Conservation (phyloP, 345 rosid species). For the Populus pruinosa region DNA sequence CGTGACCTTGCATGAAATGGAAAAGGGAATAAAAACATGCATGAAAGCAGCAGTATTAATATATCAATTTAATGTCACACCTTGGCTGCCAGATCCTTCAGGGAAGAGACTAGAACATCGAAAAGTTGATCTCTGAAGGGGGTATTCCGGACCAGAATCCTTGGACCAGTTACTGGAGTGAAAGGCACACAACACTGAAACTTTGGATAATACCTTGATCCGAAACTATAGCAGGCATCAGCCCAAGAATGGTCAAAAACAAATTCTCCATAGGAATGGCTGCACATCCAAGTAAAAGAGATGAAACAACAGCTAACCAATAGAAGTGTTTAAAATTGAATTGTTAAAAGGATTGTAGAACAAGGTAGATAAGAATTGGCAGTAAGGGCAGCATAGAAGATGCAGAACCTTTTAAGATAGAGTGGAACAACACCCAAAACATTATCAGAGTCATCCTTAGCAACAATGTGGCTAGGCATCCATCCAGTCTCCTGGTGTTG, state of each 20-base stretch:
- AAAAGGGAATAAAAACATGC: not conserved
- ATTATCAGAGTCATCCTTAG: constrained; percentile 62
- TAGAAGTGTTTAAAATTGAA: constrained; percentile 2
- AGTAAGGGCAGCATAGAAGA: constrained; percentile 17
- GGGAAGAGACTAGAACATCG: constrained; percentile 56
- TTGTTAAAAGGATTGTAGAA: constrained; percentile 5
- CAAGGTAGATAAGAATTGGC: constrained; percentile 9
- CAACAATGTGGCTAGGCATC: constrained; percentile 77
- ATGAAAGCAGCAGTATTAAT: not conserved
- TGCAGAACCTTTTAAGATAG: constrained; percentile 81
- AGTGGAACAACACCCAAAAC: constrained; percentile 88
- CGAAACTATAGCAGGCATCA: constrained; percentile 83
- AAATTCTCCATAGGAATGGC: constrained; percentile 94
- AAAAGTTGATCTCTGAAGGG: constrained; percentile 65
- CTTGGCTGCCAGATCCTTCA: constrained; percentile 68
- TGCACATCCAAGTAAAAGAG: constrained; percentile 35
- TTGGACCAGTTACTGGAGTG: constrained; percentile 93
- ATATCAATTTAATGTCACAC: constrained; percentile 30
- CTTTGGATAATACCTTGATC: constrained; percentile 88
- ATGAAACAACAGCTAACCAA: constrained; percentile 21
- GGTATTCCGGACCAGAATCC: constrained; percentile 65
- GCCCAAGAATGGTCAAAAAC: constrained; percentile 98
- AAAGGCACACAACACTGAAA: constrained; percentile 95
- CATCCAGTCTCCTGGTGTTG: constrained; percentile 85
- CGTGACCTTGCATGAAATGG: not conserved